Percentiles rank a stretch among this genome's conserved stretches.
Evolutionary conservation across 306 rosid genomes (phyloP).

Genomic region (Gillenia trifoliata): DNA sequence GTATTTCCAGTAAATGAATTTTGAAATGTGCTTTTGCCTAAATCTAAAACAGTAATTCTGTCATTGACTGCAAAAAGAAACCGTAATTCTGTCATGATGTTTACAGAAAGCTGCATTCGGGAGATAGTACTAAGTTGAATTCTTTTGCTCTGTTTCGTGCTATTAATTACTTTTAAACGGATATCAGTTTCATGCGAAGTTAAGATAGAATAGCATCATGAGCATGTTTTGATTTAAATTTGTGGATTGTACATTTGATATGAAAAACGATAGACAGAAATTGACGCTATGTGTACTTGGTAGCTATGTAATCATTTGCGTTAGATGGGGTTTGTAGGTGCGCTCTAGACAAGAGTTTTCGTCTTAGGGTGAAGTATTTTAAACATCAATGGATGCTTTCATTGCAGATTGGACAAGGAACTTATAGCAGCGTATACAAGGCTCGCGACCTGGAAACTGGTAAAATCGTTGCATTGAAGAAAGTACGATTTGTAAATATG

Average conservation of each 20-base stretch:
- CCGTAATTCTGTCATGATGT: not conserved
- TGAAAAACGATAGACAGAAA: not conserved
- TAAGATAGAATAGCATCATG: not conserved
- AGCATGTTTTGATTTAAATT: not conserved
- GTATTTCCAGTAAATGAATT: not conserved
- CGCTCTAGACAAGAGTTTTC: not conserved
- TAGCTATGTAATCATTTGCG: not conserved
- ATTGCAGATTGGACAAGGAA: conserved; percentile 89
- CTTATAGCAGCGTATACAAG: conserved; percentile 84
- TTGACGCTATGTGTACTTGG: not conserved
- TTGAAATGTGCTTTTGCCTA: not conserved
- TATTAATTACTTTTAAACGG: not conserved
- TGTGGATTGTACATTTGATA: not conserved
- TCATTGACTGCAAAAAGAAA: not conserved
- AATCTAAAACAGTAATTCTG: not conserved
- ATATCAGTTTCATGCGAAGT: not conserved
- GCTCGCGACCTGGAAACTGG: conserved; percentile 85
- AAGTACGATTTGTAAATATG: conserved; percentile 75
- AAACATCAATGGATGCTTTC: not conserved
- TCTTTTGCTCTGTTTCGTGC: not conserved
- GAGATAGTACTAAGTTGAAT: not conserved
- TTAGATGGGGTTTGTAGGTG: not conserved
- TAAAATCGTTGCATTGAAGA: conserved; percentile 81
- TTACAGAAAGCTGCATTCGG: not conserved
- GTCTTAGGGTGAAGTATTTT: not conserved